Evolutionary conservation across 139 green algal genomes (phyloP), one percentile per base, ranked within the genome.

Genomic region (Klebsormidium nitens): DNA sequence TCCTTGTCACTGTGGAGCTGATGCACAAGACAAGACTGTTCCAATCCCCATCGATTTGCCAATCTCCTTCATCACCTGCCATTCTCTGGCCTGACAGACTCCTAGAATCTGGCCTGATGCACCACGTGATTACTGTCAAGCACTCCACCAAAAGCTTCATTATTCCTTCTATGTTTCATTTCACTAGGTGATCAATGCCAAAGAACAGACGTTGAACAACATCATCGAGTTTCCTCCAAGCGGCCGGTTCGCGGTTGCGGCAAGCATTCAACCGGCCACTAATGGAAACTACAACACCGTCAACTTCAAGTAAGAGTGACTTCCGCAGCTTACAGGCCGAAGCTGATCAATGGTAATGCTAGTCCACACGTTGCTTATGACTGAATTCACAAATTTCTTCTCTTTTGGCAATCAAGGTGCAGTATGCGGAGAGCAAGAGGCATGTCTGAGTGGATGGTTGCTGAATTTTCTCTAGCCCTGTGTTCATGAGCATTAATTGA

Each of bases 151-250:
- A 29, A 19, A 29, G 29, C 56, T 63, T 36, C 56, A 29, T 36
- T 19, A 42, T 32, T 63, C 28, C 29, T 17, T 63, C 5, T 23
- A 8, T 36, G 26, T 38, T 31, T 36, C n/a, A 17, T 38, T 36
- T 31, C 28, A 29, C 56, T 37, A 95, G 87, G 82, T 93, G 6
- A 93, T 96, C 61, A 90, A 96, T 70, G 72, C 85, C 28, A 49
- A 82, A 0, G 55, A 37, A 0, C 37, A 29, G 28, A 79, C 55
- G 0, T 75, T 96, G 47, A 85, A 93, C 31, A 96, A 96, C 67
- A 80, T 95, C 2, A 95, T 96, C 61, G 87, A 78, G 5, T 96
- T 96, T 72, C 89, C 90, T 1, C 90, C 90, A 0, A 82, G 84
- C 2, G 90, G 88, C 1, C 72, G 83, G 8, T 96, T 96, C 72